Percentiles rank a stretch among this genome's conserved stretches.
Conservation (phyloP, 140 eudicot genomes). For the Anethum foeniculum region DNA sequence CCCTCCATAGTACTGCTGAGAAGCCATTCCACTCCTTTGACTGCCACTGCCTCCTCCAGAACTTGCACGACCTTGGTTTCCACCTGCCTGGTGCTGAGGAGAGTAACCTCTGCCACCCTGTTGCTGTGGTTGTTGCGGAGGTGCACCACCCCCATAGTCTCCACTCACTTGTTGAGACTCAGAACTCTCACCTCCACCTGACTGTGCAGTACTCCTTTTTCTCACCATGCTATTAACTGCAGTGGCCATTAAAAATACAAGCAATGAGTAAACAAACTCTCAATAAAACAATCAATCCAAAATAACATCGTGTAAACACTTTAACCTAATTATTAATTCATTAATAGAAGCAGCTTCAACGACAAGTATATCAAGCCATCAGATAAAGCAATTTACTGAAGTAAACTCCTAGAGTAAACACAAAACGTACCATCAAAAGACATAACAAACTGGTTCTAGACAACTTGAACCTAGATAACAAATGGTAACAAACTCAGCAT, state of each 20-base stretch:
- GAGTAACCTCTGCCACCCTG: constrained; percentile 43
- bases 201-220: constrained; percentile 55
- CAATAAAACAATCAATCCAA: not conserved
- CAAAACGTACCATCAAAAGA: not conserved
- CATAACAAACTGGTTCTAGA: not conserved
- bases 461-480: not conserved
- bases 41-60: constrained; percentile 35
- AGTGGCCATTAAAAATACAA: constrained; percentile 4
- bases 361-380: not conserved
- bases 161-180: constrained; percentile 39
- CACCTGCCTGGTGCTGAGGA: constrained; percentile 29
- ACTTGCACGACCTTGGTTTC: constrained; percentile 33
- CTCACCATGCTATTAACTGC: constrained; percentile 57
- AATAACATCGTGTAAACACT: not conserved
- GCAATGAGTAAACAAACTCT: not conserved
- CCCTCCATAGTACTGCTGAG: constrained; percentile 58
- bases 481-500: not conserved
- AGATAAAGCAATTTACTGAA: not conserved
- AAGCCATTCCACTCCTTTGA: constrained; percentile 39
- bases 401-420: not conserved
- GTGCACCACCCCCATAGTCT: constrained; percentile 28
- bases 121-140: constrained; percentile 28
- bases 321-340: not conserved
- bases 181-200: constrained; percentile 50
- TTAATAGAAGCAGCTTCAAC: not conserved